Evolutionary conservation across 495 filamentous ascomycete species (phyloP).

Genomic region (Aspergillus sclerotiicarbonarius): DNA sequence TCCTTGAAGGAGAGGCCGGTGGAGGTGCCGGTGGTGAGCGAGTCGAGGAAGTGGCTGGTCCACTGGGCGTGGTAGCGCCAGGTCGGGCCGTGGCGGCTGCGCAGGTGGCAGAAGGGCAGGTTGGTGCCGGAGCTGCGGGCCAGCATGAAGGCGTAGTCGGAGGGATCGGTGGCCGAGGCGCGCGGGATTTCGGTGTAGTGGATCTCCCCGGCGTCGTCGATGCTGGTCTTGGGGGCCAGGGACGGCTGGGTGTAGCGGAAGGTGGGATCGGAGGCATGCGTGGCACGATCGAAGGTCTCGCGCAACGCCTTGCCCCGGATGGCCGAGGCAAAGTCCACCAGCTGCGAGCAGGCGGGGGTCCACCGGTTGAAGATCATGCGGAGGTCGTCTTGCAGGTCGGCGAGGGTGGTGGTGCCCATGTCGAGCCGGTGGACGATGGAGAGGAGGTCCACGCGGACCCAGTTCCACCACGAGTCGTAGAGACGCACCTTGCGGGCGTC

Average conservation of each 20-base stretch:
- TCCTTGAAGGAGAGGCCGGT: constrained; percentile 4
- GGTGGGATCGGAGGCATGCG: not conserved
- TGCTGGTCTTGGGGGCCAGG: not conserved
- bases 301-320: not conserved
- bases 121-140: not conserved
- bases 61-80: not conserved
- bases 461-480: not conserved
- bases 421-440: not conserved
- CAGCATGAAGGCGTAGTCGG: not conserved
- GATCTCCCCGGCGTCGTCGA: not conserved
- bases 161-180: not conserved
- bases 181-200: not conserved
- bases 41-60: not conserved
- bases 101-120: not conserved
- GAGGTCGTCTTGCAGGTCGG: not conserved
- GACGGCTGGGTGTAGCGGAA: not conserved
- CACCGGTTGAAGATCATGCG: not conserved
- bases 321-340: not conserved
- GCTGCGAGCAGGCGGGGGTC: not conserved
- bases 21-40: not conserved
- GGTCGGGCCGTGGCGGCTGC: not conserved
- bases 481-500: not conserved
- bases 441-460: not conserved
- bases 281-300: too few species aligned
- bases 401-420: not conserved